These are phyloP conservation scores for Cystobasidium tubakii DNA, from an alignment of 768 basidiomycete species.

Conservation along the genomic window DNA sequence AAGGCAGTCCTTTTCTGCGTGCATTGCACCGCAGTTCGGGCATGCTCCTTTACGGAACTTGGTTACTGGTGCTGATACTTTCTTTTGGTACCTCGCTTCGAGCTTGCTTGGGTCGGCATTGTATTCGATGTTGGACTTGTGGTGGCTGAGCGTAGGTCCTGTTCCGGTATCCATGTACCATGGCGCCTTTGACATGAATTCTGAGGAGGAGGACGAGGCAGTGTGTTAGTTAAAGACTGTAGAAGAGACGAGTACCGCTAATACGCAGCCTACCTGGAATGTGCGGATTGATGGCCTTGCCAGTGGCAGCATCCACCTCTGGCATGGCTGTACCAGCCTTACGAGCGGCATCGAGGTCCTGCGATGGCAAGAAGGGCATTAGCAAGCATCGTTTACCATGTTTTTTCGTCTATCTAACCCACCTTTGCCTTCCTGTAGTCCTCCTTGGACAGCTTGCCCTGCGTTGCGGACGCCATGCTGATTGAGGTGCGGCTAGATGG, in stretches of 20 bases:
- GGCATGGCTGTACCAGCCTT: slow-evolving; percentile 98
- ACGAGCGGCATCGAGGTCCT: slow-evolving; percentile 39
- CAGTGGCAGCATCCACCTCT: slow-evolving; percentile 80
- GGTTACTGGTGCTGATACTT: slow-evolving; percentile 74
- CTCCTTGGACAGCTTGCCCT: slow-evolving; percentile 35
- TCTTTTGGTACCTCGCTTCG: slow-evolving; percentile 83
- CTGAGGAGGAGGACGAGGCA: slow-evolving; percentile 20
- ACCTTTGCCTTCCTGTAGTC: slow-evolving; percentile 32
- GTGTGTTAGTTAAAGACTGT: no score
- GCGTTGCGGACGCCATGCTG: slow-evolving; percentile 33
- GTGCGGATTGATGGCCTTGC: slow-evolving; percentile 93
- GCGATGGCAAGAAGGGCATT: neutral
- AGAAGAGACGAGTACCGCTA: no score
- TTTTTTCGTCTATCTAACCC: no score
- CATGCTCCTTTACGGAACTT: slow-evolving; percentile 97
- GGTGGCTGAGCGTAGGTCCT: slow-evolving; percentile 80
- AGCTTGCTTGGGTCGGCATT: slow-evolving; percentile 61
- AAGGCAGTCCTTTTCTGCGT: slow-evolving; percentile 82
- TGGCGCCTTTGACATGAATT: slow-evolving; percentile 96
- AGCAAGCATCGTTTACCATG: no score
- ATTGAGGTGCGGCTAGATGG: neutral
- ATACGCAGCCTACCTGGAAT: slow-evolving; percentile 95
- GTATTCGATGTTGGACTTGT: slow-evolving; percentile 68
- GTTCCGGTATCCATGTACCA: slow-evolving; percentile 93
- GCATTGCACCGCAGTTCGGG: slow-evolving; percentile 97